phyloP scores from a whole-genome alignment of 768 basidiomycete species.

The Tephrocybe sp. region DNA sequence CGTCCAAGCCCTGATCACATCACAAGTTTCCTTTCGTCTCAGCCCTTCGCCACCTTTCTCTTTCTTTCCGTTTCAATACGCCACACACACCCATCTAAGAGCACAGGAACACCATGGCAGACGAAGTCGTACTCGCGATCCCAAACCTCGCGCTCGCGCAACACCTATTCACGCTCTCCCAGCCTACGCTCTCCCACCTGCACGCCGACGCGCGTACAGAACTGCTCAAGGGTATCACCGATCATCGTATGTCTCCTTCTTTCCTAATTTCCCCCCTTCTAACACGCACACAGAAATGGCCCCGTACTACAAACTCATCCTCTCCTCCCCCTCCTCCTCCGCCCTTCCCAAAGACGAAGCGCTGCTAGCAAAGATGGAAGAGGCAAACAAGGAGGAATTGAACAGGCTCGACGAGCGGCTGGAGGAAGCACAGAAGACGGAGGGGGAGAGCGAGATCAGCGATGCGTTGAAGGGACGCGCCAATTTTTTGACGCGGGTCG shows the following conservation, averaged over 20 bases:
- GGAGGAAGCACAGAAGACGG: constrained; percentile 83
- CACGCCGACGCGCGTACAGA: constrained; percentile 66
- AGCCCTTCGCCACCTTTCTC: too few relatives aligned
- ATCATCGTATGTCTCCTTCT: constrained; percentile 61
- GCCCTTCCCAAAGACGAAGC: constrained; percentile 23
- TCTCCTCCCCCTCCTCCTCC: constrained; percentile 50
- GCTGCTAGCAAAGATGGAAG: constrained; percentile 43
- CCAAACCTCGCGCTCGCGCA: constrained; percentile 86
- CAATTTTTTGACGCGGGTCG: constrained; percentile 84
- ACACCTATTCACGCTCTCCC: constrained; percentile 72
- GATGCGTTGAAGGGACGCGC: constrained; percentile 86
- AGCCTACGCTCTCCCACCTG: constrained; percentile 55
- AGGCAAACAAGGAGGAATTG: constrained; percentile 71
- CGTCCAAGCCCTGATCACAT: too few relatives aligned
- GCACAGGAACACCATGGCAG: constrained; percentile 57
- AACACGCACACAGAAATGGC: constrained; percentile 68
- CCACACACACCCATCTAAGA: not conserved
- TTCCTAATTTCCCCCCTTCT: not conserved
- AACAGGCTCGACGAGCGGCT: constrained; percentile 74
- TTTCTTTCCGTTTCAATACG: constrained; percentile 4
- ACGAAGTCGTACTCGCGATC: constrained; percentile 81
- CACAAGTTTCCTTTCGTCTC: too few relatives aligned
- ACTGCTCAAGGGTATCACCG: constrained; percentile 72
- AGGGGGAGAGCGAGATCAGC: constrained; percentile 92
- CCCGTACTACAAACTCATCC: constrained; percentile 70